A percentile compares a stretch with the other conserved stretches of the same genome.
Evolutionary conservation across 768 basidiomycete species (phyloP).

Genomic region (Russula foetens): DNA sequence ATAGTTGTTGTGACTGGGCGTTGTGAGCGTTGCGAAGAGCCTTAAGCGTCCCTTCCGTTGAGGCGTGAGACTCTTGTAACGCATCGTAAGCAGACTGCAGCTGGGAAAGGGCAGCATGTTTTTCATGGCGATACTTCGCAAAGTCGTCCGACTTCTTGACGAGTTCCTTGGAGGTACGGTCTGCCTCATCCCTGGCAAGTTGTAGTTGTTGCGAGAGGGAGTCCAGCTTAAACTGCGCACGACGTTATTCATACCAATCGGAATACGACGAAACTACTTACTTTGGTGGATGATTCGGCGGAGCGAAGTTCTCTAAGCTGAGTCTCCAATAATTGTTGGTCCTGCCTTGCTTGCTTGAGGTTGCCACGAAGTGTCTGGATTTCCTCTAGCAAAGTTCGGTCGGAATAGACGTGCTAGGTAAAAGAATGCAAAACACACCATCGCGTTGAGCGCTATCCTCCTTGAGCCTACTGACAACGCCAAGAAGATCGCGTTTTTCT

Average conservation of each 20-base stretch:
- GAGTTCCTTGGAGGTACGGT: constrained; percentile 64
- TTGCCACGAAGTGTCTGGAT: constrained; percentile 57
- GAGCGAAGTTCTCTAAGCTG: constrained; percentile 69
- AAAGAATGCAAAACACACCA: constrained; percentile 37
- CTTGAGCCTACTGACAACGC: constrained; percentile 75
- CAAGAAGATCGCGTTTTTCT: constrained; percentile 85
- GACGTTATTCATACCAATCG: constrained; percentile 3
- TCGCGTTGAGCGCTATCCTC: constrained; percentile 68
- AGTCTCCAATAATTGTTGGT: constrained; percentile 57
- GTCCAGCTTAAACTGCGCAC: constrained; percentile 72
- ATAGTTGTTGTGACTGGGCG: constrained; percentile 65
- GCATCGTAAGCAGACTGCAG: constrained; percentile 75
- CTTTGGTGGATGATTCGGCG: constrained; percentile 69
- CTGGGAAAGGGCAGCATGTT: constrained; percentile 67
- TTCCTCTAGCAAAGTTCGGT: constrained; percentile 43
- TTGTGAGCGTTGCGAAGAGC: constrained; percentile 66
- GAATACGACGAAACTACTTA: constrained; percentile 25
- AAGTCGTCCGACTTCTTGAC: constrained; percentile 72
- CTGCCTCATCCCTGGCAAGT: constrained; percentile 66
- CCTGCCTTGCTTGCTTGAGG: constrained; percentile 69
- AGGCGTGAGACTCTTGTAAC: constrained; percentile 55
- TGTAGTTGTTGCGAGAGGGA: constrained; percentile 75
- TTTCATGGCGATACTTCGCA: constrained; percentile 70
- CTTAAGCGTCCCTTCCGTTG: constrained; percentile 61
- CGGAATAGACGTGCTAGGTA: neutral